Evolutionary conservation across 352 stramenopile genomes (phyloP).

Genomic region (Phytophthora multivora): DNA sequence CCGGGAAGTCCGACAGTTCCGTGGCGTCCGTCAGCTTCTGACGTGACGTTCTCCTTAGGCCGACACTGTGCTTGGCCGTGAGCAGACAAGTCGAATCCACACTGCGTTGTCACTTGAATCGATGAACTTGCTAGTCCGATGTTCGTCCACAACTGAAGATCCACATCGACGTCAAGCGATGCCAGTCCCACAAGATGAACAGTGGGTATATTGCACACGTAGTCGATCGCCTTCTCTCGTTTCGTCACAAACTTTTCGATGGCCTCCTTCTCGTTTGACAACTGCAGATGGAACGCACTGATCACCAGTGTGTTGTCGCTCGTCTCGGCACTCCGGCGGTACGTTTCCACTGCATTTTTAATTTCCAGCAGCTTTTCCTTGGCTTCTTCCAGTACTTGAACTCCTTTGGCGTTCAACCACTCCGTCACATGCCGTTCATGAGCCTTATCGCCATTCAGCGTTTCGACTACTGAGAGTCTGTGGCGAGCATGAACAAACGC

Average conservation of each 20-base stretch:
- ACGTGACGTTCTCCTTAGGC: background rate
- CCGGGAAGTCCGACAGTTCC: slow-evolving; percentile 16
- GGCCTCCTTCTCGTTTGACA: slow-evolving; percentile 9
- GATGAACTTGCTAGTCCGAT: slow-evolving; percentile 13
- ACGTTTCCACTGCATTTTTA: slow-evolving; percentile 2
- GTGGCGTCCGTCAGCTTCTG: background rate
- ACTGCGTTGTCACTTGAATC: background rate
- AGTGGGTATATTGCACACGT: background rate
- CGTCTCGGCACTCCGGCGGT: background rate
- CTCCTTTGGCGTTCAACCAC: slow-evolving; percentile 10
- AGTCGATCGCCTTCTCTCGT: too few relatives aligned
- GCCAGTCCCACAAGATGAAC: slow-evolving; percentile 21
- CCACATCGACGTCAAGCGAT: slow-evolving; percentile 14
- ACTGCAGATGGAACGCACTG: slow-evolving; percentile 4
- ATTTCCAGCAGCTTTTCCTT: slow-evolving; percentile 15
- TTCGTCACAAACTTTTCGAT: slow-evolving; percentile 25
- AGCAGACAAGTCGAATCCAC: slow-evolving; percentile 12
- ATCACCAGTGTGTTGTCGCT: slow-evolving; percentile 5
- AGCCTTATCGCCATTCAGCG: background rate
- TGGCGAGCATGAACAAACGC: background rate
- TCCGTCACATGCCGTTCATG: background rate
- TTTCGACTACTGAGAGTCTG: slow-evolving; percentile 1
- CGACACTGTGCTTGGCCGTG: background rate
- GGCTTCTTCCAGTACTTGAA: slow-evolving; percentile 1
- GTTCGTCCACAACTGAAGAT: slow-evolving; percentile 16